Evolutionary conservation across 108 stramenopile genomes (phyloP).

Genomic region (Cyclotella sp.): DNA sequence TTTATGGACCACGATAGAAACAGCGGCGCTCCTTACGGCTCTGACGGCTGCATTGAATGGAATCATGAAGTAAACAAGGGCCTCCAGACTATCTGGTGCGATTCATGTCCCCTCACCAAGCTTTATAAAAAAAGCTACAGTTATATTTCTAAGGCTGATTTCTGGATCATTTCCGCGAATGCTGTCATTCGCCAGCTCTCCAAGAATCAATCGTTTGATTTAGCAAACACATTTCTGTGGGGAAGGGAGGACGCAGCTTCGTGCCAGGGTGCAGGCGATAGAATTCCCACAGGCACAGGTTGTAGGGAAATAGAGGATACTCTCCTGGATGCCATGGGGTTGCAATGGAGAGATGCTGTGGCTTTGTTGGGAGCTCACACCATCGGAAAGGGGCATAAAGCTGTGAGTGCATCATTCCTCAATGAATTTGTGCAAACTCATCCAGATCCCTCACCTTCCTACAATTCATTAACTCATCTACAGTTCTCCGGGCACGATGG

Average conservation of each 20-base stretch:
- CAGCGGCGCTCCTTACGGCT: conserved; percentile 14
- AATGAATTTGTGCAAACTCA: no score
- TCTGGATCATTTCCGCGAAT: conserved; percentile 53
- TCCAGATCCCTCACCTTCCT: no score
- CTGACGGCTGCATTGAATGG: conserved; percentile 54
- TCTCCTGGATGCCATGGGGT: conserved; percentile 41
- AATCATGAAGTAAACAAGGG: conserved; percentile 43
- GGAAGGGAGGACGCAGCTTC: conserved; percentile 29
- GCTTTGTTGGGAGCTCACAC: conserved; percentile 56
- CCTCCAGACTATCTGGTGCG: conserved; percentile 46
- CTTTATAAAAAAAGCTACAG: conserved; percentile 40
- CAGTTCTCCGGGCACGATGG: conserved; percentile 53
- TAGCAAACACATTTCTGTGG: conserved; percentile 46
- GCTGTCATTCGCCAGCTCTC: conserved; percentile 24
- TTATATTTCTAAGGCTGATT: conserved; percentile 40
- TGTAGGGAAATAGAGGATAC: conserved; percentile 42
- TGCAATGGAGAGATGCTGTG: conserved; percentile 55
- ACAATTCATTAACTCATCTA: no score
- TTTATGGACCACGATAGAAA: conserved; percentile 32
- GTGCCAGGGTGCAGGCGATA: conserved; percentile 30
- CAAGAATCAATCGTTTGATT: conserved; percentile 33
- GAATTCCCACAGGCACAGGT: conserved; percentile 33
- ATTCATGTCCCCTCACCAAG: conserved; percentile 25
- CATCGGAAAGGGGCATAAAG: conserved; percentile 33
- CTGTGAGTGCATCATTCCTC: conserved; percentile 11